Evolutionary conservation across 1,284 basidiomycete species (phyloP).

Genomic region (Ceratobasidium sp.): DNA sequence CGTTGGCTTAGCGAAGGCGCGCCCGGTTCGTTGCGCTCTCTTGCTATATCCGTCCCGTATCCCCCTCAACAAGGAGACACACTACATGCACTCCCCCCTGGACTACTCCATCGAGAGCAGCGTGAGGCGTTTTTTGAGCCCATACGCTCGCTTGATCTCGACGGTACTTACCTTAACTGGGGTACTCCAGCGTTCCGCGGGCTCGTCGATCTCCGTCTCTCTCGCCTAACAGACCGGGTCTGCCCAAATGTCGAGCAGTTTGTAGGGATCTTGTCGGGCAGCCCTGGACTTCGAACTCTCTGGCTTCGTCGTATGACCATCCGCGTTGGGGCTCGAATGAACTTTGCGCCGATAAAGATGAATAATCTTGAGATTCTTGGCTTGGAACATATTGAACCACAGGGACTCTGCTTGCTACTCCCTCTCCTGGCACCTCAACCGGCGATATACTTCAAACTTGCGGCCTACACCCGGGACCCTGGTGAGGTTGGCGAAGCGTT

Average conservation of each 20-base stretch:
- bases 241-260: constrained; percentile 40
- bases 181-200: constrained; percentile 8
- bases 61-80: constrained; percentile 34
- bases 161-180: constrained; percentile 36
- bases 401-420: constrained; percentile 32
- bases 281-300: constrained; percentile 25
- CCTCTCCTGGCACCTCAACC: constrained; percentile 24
- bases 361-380: constrained; percentile 28
- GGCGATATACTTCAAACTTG: constrained; percentile 19
- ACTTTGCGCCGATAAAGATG: constrained; percentile 32
- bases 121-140: constrained; percentile 39
- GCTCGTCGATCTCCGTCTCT: constrained; percentile 41
- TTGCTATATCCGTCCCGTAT: constrained; percentile 23
- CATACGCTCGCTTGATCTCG: constrained; percentile 28
- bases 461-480: constrained; percentile 33
- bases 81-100: constrained; percentile 24
- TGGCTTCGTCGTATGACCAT: constrained; percentile 41
- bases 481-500: constrained; percentile 30
- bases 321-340: constrained; percentile 27
- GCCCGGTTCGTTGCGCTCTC: constrained; percentile 16
- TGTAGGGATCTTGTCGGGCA: constrained; percentile 15
- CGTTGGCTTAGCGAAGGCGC: constrained; percentile 29
- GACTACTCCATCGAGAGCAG: constrained; percentile 23
- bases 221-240: constrained; percentile 17
- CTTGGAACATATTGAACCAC: constrained; percentile 35